Conservation (phyloP, 148 eudicot species). For the Dysphania ambrosioides region DNA sequence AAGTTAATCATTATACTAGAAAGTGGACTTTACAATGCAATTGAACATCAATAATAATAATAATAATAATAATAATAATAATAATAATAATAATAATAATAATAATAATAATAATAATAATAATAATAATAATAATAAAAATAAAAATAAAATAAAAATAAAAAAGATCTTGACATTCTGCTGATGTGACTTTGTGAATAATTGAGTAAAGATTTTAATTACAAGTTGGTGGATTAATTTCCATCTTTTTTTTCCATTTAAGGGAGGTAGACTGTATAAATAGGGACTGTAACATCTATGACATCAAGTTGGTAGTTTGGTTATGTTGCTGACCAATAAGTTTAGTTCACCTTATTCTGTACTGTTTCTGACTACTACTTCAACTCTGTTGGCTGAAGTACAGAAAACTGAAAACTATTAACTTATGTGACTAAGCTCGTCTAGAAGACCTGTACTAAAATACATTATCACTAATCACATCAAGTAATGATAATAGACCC, state of each 20-base stretch:
- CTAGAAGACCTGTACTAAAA: slow-evolving; percentile 19
- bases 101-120: too few relatives aligned
- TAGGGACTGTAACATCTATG: too few relatives aligned
- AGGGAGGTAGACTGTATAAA: background rate
- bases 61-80: too few relatives aligned
- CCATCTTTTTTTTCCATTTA: background rate
- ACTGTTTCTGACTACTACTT: slow-evolving; percentile 1
- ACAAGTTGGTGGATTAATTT: slow-evolving; percentile 4
- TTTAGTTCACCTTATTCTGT: slow-evolving; percentile 9
- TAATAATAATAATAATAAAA: too few relatives aligned
- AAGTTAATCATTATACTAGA: too few relatives aligned
- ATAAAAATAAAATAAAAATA: too few relatives aligned
- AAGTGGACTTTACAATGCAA: too few relatives aligned
- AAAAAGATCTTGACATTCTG: background rate
- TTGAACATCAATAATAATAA: too few relatives aligned
- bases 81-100: too few relatives aligned
- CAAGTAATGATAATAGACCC: slow-evolving; percentile 62
- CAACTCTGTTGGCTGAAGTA: background rate
- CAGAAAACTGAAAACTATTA: slow-evolving; percentile 10
- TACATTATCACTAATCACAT: slow-evolving; percentile 30
- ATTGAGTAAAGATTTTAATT: background rate
- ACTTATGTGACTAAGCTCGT: background rate
- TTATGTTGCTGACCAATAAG: slow-evolving; percentile 2
- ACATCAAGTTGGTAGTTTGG: too few relatives aligned
- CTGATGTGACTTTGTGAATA: background rate